Evolutionary conservation across 345 rosid species (phyloP), one percentile per base, ranked within the genome.

Genomic region (Carallia brachiata): DNA sequence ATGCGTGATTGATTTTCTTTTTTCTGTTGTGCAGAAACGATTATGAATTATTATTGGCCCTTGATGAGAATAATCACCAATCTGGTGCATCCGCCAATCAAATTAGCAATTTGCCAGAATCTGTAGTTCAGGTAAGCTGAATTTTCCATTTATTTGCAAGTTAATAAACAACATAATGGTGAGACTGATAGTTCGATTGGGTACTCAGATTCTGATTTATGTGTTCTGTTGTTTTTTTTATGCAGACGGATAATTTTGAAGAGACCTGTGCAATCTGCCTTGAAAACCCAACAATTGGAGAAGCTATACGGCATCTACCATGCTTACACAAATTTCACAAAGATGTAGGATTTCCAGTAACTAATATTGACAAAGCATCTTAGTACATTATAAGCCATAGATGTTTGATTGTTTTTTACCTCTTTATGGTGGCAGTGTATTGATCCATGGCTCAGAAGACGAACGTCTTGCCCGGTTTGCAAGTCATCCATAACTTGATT

Each of bases 311-410:
- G 18, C 98, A 92, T 75, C 98, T 95, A 37, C 99, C 98, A 69
- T 95, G 99, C 86, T 78, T 95, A 47, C 99, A 95, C 84, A 95
- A 95, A 77, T 95, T 95, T 81, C 99, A 95, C 77, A 95, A 95
- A 81, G 90, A 82, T 70, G 99, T 95, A 81, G 79, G 32, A 62
- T 63, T 70, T 28, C 68, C 27, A 19, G 47, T 63, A 23, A 18
- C 39, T 58, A 40, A 52, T n/a, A 40, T 63, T 57, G 67, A 47
- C 17, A 47, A 44, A 63, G 32, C 56, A 66, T 52, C 61, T 23
- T 18, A n/a, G 36, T 23, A n/a, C 36, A 50, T 28, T 57, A 19
- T 40, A 34, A 63, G 59, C 67, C 61, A 61, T 62, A 59, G 40
- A 18, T 32, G 37, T 73, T 19, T 69, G 36, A 63, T 52, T 72